Evolutionary conservation across 208 protist species (phyloP).

Genomic region (Crithidia brevicula): DNA sequence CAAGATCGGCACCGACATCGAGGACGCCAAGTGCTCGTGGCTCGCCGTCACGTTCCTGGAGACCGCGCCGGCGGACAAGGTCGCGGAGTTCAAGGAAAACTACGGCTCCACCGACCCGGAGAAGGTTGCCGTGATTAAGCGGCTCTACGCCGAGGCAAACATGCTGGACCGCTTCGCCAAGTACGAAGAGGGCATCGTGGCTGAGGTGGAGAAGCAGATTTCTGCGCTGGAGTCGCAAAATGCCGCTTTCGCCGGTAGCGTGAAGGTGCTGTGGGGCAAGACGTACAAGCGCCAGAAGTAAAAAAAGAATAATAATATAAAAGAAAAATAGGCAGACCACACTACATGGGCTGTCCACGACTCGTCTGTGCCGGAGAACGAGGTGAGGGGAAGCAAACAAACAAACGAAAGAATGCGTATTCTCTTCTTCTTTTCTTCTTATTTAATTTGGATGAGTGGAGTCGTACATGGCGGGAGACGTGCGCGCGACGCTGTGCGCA

Average conservation of each 20-base stretch:
- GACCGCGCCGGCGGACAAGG: conserved; percentile 57
- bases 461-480: too few species aligned
- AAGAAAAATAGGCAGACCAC: too few species aligned
- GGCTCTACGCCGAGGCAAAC: conserved; percentile 82
- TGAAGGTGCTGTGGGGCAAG: conserved; percentile 80
- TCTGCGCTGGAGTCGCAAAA: conserved; percentile 35
- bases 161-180: conserved; percentile 72
- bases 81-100: conserved; percentile 86
- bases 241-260: conserved; percentile 61
- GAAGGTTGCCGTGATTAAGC: conserved; percentile 90
- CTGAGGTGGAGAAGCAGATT: conserved; percentile 63
- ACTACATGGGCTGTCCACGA: neutral
- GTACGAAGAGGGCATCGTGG: conserved; percentile 81
- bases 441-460: too few species aligned
- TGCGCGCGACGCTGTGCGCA: too few species aligned
- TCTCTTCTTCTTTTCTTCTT: too few species aligned
- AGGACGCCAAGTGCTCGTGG: conserved; percentile 98
- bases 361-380: too few species aligned
- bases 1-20: conserved; percentile 98
- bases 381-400: too few species aligned
- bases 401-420: too few species aligned
- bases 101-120: conserved; percentile 82
- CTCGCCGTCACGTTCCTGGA: conserved; percentile 91
- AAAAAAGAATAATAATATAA: neutral
- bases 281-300: conserved; percentile 92